Evolutionary conservation across 495 filamentous ascomycete species (phyloP).

Genomic region (Daldinia bambusicola): DNA sequence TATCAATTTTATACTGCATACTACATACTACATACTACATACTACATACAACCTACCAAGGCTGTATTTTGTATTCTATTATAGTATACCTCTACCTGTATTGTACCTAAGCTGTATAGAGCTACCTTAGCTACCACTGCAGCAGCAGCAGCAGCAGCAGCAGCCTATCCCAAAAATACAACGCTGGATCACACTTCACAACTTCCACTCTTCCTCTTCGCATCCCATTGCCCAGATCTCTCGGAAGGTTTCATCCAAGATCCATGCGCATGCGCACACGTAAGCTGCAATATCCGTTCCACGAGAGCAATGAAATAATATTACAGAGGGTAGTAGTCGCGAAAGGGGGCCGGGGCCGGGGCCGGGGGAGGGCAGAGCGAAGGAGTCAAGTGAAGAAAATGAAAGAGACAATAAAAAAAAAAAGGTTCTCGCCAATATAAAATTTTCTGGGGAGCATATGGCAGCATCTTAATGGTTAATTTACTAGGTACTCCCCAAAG

Average conservation of each 20-base stretch:
- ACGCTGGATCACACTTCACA: too few species aligned
- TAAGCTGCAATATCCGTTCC: slow-evolving; percentile 40
- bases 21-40: too few species aligned
- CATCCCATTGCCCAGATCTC: slow-evolving; percentile 35
- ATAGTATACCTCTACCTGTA: too few species aligned
- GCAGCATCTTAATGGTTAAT: slow-evolving; percentile 32
- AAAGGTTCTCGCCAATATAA: slow-evolving; percentile 30
- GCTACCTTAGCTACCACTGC: neutral
- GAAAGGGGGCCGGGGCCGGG: neutral
- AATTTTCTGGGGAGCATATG: slow-evolving; percentile 36
- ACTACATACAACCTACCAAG: neutral
- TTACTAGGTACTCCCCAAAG: slow-evolving; percentile 4
- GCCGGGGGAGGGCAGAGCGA: too few species aligned
- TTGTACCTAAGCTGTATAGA: too few species aligned
- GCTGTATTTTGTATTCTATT: too few species aligned
- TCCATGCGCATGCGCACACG: slow-evolving; percentile 42
- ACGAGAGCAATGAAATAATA: slow-evolving; percentile 16
- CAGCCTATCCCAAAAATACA: too few species aligned
- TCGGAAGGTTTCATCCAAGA: slow-evolving; percentile 31
- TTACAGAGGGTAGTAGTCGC: slow-evolving; percentile 10
- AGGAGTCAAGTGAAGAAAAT: neutral
- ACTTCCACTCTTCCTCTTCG: slow-evolving; percentile 14
- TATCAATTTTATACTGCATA: neutral
- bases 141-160: too few species aligned
- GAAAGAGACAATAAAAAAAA: slow-evolving; percentile 7